Conservation (phyloP, 2,329 filamentous ascomycete genomes). For the Ceratocystis destructans region DNA sequence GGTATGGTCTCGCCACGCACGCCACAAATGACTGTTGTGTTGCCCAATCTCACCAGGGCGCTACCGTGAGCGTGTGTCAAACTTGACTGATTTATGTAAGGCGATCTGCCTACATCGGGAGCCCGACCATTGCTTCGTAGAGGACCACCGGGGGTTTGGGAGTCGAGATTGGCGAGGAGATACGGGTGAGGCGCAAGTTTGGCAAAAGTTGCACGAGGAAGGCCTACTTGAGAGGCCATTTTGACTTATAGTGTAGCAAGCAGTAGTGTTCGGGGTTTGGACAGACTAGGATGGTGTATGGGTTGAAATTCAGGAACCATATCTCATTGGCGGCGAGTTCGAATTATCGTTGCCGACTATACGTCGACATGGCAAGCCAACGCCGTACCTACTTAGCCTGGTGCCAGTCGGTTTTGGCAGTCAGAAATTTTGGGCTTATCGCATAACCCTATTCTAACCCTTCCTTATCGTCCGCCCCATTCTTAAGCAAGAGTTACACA, state of each 20-base stretch:
- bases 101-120: constrained; percentile 52
- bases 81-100: constrained; percentile 69
- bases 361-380: not conserved
- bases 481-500: not conserved
- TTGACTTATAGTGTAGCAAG: not conserved
- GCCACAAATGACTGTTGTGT: constrained; percentile 90
- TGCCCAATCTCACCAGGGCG: constrained; percentile 72
- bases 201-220: constrained; percentile 60
- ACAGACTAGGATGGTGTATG: not conserved
- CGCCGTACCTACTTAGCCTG: not conserved
- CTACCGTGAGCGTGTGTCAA: constrained; percentile 83
- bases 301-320: not conserved
- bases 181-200: constrained; percentile 81
- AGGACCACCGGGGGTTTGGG: constrained; percentile 29
- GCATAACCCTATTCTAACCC: not conserved
- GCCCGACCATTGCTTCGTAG: constrained; percentile 70
- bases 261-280: no score
- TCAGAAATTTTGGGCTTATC: constrained; percentile 8
- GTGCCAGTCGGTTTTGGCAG: not conserved
- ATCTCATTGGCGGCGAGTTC: no score
- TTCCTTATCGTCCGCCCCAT: not conserved
- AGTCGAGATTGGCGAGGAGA: constrained; percentile 73
- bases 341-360: not conserved
- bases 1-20: constrained; percentile 74
- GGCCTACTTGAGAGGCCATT: constrained; percentile 27